phyloP scores from a whole-genome alignment of 208 protist species.

The Leishmania tropica region DNA sequence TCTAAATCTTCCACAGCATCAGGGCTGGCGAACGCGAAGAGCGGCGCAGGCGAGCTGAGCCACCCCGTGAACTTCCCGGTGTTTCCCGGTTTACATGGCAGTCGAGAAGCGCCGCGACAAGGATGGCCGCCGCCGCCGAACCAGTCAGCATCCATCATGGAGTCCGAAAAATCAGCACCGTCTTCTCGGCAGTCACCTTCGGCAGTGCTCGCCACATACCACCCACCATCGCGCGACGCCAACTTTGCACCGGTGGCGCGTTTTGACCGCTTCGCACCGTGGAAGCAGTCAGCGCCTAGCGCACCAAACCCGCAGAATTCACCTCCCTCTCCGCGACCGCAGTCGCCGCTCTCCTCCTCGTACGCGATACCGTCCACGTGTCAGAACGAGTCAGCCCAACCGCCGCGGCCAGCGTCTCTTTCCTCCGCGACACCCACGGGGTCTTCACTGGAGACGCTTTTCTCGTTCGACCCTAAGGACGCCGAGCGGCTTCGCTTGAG shows the following conservation, averaged over 20 bases:
- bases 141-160: background rate
- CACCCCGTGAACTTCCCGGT: background rate
- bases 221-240: background rate
- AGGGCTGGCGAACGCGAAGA: background rate
- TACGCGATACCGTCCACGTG: background rate
- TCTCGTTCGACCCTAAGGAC: background rate
- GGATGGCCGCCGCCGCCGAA: background rate
- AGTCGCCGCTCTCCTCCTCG: background rate
- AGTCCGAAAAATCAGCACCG: background rate
- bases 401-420: background rate
- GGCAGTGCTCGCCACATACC: background rate
- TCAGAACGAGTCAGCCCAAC: background rate
- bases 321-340: background rate
- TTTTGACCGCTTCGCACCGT: background rate
- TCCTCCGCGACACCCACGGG: background rate
- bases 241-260: background rate
- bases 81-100: background rate
- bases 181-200: background rate
- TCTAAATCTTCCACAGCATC: background rate
- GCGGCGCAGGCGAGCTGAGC: background rate
- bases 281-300: background rate
- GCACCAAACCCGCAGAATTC: background rate
- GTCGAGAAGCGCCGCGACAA: background rate
- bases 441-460: background rate
- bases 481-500: conserved; percentile 15